phyloP scores from a whole-genome alignment of 129 eudicot genomes.

The Arctium minus region DNA sequence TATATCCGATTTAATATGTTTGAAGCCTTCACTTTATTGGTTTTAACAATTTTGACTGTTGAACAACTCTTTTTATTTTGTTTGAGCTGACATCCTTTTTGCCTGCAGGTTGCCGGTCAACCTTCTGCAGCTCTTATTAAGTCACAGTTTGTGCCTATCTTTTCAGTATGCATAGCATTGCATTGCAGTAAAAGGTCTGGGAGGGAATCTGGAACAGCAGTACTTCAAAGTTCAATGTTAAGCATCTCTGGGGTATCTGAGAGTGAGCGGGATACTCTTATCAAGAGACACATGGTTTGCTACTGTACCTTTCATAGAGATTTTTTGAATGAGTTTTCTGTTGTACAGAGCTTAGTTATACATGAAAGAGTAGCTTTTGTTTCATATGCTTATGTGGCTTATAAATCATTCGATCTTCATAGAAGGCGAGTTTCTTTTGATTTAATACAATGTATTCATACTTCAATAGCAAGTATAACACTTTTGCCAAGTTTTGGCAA shows the following conservation, averaged over 20 bases:
- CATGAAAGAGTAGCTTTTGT: neutral
- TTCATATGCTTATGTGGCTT: neutral
- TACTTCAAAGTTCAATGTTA: conserved; percentile 66
- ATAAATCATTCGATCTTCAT: neutral
- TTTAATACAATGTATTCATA: neutral
- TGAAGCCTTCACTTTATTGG: conserved; percentile 1
- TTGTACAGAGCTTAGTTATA: conserved; percentile 1
- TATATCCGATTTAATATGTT: neutral
- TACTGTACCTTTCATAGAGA: conserved; percentile 1
- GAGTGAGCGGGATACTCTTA: conserved; percentile 80
- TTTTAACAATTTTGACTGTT: neutral
- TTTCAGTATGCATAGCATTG: conserved; percentile 84
- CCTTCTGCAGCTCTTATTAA: conserved; percentile 57
- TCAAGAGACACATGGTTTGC: conserved; percentile 85
- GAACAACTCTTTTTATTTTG: neutral
- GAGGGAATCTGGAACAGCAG: conserved; percentile 63
- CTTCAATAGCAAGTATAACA: neutral
- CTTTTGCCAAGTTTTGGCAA: neutral
- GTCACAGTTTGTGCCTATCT: conserved; percentile 80
- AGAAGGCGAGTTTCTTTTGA: neutral
- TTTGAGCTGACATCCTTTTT: conserved; percentile 20
- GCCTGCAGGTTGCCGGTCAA: conserved; percentile 66
- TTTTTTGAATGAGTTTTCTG: neutral
- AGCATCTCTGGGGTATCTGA: conserved; percentile 68
- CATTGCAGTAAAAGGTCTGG: conserved; percentile 82